phyloP scores from a whole-genome alignment of 176 grass and related monocot species.

The Alopecurus myosuroides region DNA sequence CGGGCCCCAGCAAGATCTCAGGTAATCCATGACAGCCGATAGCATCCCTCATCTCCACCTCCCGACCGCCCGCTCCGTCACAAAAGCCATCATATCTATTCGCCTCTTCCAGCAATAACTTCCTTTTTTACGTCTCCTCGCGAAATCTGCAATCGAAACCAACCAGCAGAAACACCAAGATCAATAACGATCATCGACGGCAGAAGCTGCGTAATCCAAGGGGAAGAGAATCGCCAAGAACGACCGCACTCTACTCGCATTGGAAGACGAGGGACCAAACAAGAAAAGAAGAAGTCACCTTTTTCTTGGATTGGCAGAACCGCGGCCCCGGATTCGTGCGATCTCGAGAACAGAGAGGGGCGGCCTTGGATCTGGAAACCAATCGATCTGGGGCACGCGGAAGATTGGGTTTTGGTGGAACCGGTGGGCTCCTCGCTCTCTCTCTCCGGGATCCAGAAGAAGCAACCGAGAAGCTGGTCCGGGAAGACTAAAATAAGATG shows the following conservation, averaged over 20 bases:
- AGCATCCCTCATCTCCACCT: conserved; percentile 64
- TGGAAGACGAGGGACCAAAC: conserved; percentile 14
- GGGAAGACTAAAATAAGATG: conserved; percentile 22
- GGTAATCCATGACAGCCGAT: conserved; percentile 47
- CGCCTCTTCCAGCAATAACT: background rate
- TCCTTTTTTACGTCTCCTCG: background rate
- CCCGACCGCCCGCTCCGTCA: conserved; percentile 20
- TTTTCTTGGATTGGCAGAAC: conserved; percentile 19
- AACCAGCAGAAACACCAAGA: conserved; percentile 4
- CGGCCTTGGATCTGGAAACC: conserved; percentile 42
- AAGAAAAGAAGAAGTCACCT: conserved; percentile 32
- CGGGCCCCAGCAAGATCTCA: conserved; percentile 74
- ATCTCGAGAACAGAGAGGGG: background rate
- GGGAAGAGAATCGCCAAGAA: conserved; percentile 10
- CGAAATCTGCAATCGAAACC: conserved; percentile 22
- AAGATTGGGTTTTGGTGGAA: conserved; percentile 39
- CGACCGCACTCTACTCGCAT: conserved; percentile 16
- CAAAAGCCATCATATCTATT: conserved; percentile 1
- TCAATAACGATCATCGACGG: conserved; percentile 16
- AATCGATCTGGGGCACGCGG: conserved; percentile 28
- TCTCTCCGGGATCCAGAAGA: conserved; percentile 34
- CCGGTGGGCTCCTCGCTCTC: conserved; percentile 29
- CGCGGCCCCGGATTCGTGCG: conserved; percentile 16
- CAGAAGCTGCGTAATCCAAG: conserved; percentile 22
- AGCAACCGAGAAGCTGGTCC: conserved; percentile 39